Base-by-base conservation (phyloP, 1,284 basidiomycete species). In the Puccinia novopanici region DNA sequence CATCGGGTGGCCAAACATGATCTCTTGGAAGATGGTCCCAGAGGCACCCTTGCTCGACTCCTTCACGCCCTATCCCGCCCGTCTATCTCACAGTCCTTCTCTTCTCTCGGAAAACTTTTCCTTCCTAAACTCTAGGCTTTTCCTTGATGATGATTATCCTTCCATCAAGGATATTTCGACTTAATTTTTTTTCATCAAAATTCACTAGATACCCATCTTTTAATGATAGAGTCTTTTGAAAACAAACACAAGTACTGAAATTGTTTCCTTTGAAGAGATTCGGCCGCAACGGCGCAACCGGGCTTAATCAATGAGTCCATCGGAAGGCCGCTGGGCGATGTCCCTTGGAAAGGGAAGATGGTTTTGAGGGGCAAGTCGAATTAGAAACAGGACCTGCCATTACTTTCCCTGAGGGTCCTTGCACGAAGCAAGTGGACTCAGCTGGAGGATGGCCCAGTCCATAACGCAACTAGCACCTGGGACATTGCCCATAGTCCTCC, bases 1-100 rank as follows among this genome's bases (percentile, higher is more conserved):
- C 63, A 40, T 34, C 45, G 19, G 1, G 75, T 67, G 24, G 40
- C 50, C 12, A 40, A 37, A 52, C 61, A 77, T 55, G 63, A 77
- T 57, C 45, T 77, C 24, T 37, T 67, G 50, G 61, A 77, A 24
- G 75, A 68, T 17, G 45, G 74, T 15, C 59, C 59, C 34, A 63
- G 59, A 63, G 34, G 59, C 22, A n/a, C 59, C 19, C 34, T 40
- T 15, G 34, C 12, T 63, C 59, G 59, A 40, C 22, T 63, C 59
- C 34, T 6, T 2, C 17, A 63, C 10, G 59, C 59, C 22, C 22
- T 63, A 22, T 17, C 34, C 17, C 13, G 10, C 17, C 2, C n/a
- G 13, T 34, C 17, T n/a, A 22, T 63, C 59, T 63, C 59, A 19
- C 30, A 63, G 34, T 40, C 59, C 6, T 22, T 63, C 34, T 40